Conservation (phyloP, 352 stramenopile genomes). For the Saprolegnia diclina region DNA sequence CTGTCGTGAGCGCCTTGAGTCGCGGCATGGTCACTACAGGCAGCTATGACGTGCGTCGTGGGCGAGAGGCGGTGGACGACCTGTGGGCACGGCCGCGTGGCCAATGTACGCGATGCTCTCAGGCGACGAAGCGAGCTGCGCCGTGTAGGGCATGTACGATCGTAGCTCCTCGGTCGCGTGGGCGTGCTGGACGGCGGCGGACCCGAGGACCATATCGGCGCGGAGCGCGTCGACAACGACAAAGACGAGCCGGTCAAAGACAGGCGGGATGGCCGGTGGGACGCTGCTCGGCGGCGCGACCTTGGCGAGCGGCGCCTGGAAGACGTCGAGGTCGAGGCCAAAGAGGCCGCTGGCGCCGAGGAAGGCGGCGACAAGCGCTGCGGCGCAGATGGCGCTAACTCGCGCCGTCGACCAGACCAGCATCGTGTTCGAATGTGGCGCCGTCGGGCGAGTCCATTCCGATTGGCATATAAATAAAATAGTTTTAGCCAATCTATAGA, state of each 20-base stretch:
- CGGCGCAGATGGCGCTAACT: slow-evolving; percentile 30
- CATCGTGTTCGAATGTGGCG: too few relatives aligned
- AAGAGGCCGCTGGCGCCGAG: slow-evolving; percentile 51
- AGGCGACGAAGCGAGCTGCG: slow-evolving; percentile 40
- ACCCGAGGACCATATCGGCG: slow-evolving; percentile 83
- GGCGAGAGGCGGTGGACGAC: too few relatives aligned
- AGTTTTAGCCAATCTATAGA: too few relatives aligned
- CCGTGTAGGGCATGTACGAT: slow-evolving; percentile 62
- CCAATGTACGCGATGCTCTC: slow-evolving; percentile 65
- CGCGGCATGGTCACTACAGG: slow-evolving; percentile 76
- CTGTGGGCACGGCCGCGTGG: slow-evolving; percentile 72
- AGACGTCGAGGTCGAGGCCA: slow-evolving; percentile 51
- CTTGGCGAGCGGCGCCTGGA: slow-evolving; percentile 25
- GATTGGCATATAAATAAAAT: too few relatives aligned
- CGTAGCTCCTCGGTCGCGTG: slow-evolving; percentile 43
- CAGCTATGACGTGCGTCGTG: background rate
- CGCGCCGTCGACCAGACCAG: too few relatives aligned
- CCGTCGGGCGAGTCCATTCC: too few relatives aligned
- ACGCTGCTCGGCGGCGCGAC: background rate
- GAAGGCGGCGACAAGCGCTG: slow-evolving; percentile 41
- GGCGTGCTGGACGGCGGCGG: slow-evolving; percentile 35
- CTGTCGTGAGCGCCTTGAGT: slow-evolving; percentile 81
- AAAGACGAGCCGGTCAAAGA: slow-evolving; percentile 75
- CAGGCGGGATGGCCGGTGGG: slow-evolving; percentile 18
- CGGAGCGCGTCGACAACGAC: slow-evolving; percentile 83